These are phyloP conservation scores for Ganoderma lingzhi DNA, from an alignment of 1,284 basidiomycete species.

Conservation along the genomic window DNA sequence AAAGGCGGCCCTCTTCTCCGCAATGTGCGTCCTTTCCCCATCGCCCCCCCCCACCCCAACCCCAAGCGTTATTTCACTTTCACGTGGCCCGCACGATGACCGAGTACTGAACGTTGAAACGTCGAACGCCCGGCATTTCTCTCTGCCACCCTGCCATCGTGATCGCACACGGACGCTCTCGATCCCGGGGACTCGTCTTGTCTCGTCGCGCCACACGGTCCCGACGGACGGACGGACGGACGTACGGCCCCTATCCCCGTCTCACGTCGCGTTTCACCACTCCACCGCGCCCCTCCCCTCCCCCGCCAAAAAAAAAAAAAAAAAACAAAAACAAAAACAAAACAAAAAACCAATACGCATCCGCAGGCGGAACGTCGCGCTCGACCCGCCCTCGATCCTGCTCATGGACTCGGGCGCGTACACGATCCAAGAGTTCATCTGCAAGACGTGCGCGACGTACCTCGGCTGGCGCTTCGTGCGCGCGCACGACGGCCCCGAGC, in stretches of 20 bases:
- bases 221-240: neutral
- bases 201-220: neutral
- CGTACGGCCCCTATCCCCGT: neutral
- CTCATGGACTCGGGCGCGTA: constrained; percentile 72
- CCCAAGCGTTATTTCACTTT: neutral
- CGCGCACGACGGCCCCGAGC: constrained; percentile 62
- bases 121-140: neutral
- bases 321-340: no score
- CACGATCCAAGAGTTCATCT: constrained; percentile 63
- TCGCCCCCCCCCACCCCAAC: neutral
- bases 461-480: constrained; percentile 71
- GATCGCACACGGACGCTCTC: neutral
- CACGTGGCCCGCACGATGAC: neutral
- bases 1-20: constrained; percentile 46
- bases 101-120: neutral
- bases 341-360: neutral
- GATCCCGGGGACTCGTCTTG: neutral
- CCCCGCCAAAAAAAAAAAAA: no score
- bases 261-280: neutral
- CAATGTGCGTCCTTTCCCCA: constrained; percentile 49
- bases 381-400: constrained; percentile 47
- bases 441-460: constrained; percentile 55
- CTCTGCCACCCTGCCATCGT: neutral
- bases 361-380: constrained; percentile 35
- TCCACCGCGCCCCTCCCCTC: no score